These are phyloP conservation scores for Eutrema heterophyllum DNA, from an alignment of 345 rosid genomes.

Conservation along the genomic window DNA sequence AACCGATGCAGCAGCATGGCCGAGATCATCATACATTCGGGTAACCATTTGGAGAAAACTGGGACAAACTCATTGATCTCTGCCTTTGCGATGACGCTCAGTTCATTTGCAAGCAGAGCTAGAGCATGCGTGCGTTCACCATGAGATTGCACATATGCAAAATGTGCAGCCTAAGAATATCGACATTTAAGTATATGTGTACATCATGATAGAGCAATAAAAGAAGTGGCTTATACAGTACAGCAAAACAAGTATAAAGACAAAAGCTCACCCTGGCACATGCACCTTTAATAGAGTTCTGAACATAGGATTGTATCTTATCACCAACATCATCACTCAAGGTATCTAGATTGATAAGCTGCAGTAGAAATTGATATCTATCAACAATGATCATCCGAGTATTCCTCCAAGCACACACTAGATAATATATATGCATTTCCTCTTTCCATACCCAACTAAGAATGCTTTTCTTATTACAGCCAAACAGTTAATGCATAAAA, in stretches of 20 bases:
- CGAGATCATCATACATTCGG: slow-evolving; percentile 62
- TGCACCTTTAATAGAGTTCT: slow-evolving; percentile 66
- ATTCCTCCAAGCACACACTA: slow-evolving; percentile 9
- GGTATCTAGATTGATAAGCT: slow-evolving; percentile 48
- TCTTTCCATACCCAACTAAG: slow-evolving; percentile 4
- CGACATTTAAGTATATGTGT: neutral
- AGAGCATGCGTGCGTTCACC: slow-evolving; percentile 59
- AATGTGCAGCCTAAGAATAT: slow-evolving; percentile 48
- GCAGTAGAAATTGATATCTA: slow-evolving; percentile 23
- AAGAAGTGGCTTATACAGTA: neutral
- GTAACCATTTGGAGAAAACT: slow-evolving; percentile 53
- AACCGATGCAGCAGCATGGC: slow-evolving; percentile 59
- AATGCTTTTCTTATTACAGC: neutral
- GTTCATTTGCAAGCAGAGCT: slow-evolving; percentile 79
- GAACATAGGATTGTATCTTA: slow-evolving; percentile 58
- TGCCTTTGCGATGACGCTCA: slow-evolving; percentile 63
- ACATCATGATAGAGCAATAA: neutral
- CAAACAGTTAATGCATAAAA: neutral
- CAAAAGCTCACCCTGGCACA: slow-evolving; percentile 56
- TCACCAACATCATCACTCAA: slow-evolving; percentile 38
- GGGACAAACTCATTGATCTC: slow-evolving; percentile 67
- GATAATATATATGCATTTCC: neutral
- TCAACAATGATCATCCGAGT: slow-evolving; percentile 16
- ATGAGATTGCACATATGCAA: slow-evolving; percentile 50
- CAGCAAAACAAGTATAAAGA: slow-evolving; percentile 6